phyloP scores from a whole-genome alignment of 2,329 filamentous ascomycete species.

The Arachnopeziza araneosa region DNA sequence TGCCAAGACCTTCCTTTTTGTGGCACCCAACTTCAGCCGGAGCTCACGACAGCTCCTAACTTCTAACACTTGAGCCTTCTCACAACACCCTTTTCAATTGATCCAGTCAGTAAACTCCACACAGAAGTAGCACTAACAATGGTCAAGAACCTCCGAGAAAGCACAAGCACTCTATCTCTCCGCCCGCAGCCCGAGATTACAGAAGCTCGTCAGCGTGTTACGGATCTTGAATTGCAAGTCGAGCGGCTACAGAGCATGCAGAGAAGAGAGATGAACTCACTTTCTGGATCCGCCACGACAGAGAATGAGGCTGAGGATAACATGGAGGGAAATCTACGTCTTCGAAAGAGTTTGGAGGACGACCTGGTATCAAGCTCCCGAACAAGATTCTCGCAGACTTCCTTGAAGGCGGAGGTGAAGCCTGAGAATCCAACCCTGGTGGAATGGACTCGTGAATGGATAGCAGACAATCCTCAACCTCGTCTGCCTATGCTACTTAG shows the following conservation, averaged over 20 bases:
- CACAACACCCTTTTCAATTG: not conserved
- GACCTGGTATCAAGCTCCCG: too few species aligned
- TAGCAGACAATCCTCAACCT: not conserved
- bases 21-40: not conserved
- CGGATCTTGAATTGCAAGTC: slow-evolving; percentile 13
- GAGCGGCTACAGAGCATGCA: not conserved
- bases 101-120: not conserved
- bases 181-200: not conserved
- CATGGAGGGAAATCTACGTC: not conserved
- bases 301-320: not conserved
- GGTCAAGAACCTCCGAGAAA: slow-evolving; percentile 14
- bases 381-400: not conserved
- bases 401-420: not conserved
- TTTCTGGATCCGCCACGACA: not conserved
- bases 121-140: not conserved
- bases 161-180: slow-evolving; percentile 17
- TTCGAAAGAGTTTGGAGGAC: not conserved
- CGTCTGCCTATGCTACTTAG: not conserved
- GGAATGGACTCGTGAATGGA: not conserved
- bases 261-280: not conserved
- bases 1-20: not conserved
- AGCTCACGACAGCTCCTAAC: not conserved
- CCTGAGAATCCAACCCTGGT: not conserved
- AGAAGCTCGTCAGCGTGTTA: slow-evolving; percentile 10
- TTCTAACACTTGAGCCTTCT: not conserved